A percentile compares a stretch with the other conserved stretches of the same genome.
phyloP scores from a whole-genome alignment of 352 stramenopile genomes.

The Phytophthora agathidicida region DNA sequence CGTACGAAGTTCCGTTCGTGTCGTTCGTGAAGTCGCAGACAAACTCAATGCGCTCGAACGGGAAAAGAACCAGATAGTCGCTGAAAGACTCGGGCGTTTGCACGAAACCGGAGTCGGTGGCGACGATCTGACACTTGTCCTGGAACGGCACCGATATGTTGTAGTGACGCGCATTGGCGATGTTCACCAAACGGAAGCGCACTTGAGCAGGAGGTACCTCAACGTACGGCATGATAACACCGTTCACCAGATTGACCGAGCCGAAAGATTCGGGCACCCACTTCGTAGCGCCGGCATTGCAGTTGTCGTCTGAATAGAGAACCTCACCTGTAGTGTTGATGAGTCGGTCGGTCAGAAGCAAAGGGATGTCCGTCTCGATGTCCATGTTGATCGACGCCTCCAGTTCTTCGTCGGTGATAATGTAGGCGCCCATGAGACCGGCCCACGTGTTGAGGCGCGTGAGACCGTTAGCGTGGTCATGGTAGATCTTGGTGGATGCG shows the following conservation, averaged over 20 bases:
- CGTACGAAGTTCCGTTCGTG: slow-evolving; percentile 47
- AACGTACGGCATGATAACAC: slow-evolving; percentile 60
- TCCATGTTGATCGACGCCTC: slow-evolving; percentile 53
- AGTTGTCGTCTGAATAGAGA: slow-evolving; percentile 63
- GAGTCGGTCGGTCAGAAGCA: slow-evolving; percentile 51
- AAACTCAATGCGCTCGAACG: slow-evolving; percentile 59
- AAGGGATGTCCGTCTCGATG: slow-evolving; percentile 59
- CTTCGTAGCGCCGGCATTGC: slow-evolving; percentile 32
- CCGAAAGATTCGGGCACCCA: slow-evolving; percentile 69
- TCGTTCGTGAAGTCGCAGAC: slow-evolving; percentile 60
- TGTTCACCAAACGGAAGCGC: slow-evolving; percentile 66
- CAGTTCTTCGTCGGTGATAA: slow-evolving; percentile 48
- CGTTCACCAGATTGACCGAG: slow-evolving; percentile 60
- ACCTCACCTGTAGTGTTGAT: slow-evolving; percentile 49
- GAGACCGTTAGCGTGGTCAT: slow-evolving; percentile 62
- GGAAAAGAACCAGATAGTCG: slow-evolving; percentile 42
- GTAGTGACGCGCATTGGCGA: slow-evolving; percentile 77
- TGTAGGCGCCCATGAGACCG: slow-evolving; percentile 57
- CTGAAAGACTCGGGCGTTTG: slow-evolving; percentile 24
- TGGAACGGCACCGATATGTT: slow-evolving; percentile 74
- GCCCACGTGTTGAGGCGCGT: slow-evolving; percentile 70
- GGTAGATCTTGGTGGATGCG: slow-evolving; percentile 59
- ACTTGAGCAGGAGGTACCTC: slow-evolving; percentile 70
- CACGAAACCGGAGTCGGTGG: slow-evolving; percentile 68
- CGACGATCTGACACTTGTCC: slow-evolving; percentile 63